Evolutionary conservation across 108 stramenopile species (phyloP), one percentile per base, ranked within the genome.

Genomic region (Fistulifera solaris): DNA sequence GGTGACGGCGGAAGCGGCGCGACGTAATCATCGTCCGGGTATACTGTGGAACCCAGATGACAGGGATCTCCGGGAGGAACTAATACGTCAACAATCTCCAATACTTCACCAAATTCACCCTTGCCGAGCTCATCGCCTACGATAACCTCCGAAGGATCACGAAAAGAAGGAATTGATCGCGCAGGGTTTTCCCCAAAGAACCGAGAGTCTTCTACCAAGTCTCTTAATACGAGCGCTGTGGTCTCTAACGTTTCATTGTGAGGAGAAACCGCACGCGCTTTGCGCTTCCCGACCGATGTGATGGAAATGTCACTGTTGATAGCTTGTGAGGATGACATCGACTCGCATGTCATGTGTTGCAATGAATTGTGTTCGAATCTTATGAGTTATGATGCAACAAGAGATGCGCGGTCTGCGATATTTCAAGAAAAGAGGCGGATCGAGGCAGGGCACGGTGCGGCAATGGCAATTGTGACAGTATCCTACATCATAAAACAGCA

Each of bases 21-120:
- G 16, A 11, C 16, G 21, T 45, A 17, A 11, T 45, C 44, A 21
- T 45, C 44, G 21, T 45, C 21, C 11, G 3, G 19, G 21, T 45
- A 21, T 8, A 19, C 44, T 6, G 44, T 45, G 6, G 16, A 19
- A 11, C 44, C 44, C 44, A 45, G 4, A 17, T 45, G 44, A 17
- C 21, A 17, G 4, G 16, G 7, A 19, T 45, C 44, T 5, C 16
- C 21, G 16, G 21, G 21, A 17, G 44, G 44, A 11, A 45, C 44
- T 19, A 45, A 6, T 6, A 45, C 6, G 19, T 45, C 21, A 19
- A 19, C 27, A 50, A 60, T 40, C 16, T 31, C 27, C 6, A 48
- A 60, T 7, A 60, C 59, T 5, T n/a, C 25, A 14, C 59, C 59
- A 44, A 57, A 57, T 25, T 57, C 41, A 45, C 56, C 56, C 8